phyloP scores from a whole-genome alignment of 306 rosid genomes.

The Vigna hirtella region DNA sequence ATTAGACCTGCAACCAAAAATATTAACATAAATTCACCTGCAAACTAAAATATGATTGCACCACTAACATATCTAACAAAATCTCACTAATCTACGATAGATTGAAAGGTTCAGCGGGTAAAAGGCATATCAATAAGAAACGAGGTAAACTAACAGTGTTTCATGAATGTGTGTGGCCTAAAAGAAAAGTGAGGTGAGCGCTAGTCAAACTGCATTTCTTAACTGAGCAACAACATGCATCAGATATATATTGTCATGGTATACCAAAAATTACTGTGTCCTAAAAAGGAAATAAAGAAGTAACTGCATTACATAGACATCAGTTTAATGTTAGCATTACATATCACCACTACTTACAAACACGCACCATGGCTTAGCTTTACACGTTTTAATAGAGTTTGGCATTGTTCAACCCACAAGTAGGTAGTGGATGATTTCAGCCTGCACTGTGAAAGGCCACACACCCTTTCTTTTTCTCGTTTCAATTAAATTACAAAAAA shows the following conservation, averaged over 20 bases:
- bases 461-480: background rate
- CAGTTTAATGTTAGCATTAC: slow-evolving; percentile 7
- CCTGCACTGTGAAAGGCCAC: background rate
- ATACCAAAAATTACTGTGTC: background rate
- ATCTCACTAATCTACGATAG: background rate
- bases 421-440: slow-evolving; percentile 1
- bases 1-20: slow-evolving; percentile 72
- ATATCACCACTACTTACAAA: background rate
- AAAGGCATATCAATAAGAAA: slow-evolving; percentile 27
- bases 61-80: slow-evolving; percentile 8
- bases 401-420: background rate
- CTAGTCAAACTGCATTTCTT: slow-evolving; percentile 8
- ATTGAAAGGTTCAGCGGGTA: background rate
- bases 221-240: slow-evolving; percentile 12
- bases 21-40: slow-evolving; percentile 13
- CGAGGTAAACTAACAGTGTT: slow-evolving; percentile 8
- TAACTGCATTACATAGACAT: slow-evolving; percentile 19
- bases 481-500: background rate
- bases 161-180: background rate
- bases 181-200: background rate
- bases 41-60: slow-evolving; percentile 30
- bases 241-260: slow-evolving; percentile 19
- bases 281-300: background rate
- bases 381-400: slow-evolving; percentile 18
- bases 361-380: background rate